Percentiles rank a stretch among this genome's conserved stretches.
Evolutionary conservation across 2,329 filamentous ascomycete species (phyloP).

Genomic region (Colletotrichum musae): DNA sequence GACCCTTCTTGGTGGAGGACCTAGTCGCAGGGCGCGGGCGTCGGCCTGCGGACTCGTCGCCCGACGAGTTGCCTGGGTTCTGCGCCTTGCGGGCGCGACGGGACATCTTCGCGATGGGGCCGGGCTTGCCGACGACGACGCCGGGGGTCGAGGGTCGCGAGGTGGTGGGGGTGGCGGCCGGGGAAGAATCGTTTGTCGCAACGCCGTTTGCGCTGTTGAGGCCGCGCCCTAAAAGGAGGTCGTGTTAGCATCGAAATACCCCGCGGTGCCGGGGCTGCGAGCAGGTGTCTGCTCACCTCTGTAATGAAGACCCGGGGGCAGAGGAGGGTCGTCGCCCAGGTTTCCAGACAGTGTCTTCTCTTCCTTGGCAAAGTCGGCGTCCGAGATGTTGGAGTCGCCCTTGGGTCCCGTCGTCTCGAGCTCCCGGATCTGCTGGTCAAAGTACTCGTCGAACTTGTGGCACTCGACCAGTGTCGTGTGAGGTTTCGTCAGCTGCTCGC

Average conservation of each 20-base stretch:
- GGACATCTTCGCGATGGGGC: slow-evolving; percentile 83
- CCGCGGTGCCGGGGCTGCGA: neutral
- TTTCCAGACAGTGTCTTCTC: slow-evolving; percentile 53
- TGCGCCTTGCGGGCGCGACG: slow-evolving; percentile 80
- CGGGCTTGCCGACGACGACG: slow-evolving; percentile 79
- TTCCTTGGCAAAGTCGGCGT: slow-evolving; percentile 49
- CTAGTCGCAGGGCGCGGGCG: slow-evolving; percentile 68
- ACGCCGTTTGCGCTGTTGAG: slow-evolving; percentile 49
- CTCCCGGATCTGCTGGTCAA: slow-evolving; percentile 91
- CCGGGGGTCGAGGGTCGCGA: slow-evolving; percentile 86
- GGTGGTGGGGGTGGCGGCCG: slow-evolving; percentile 78
- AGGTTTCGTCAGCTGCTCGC: slow-evolving; percentile 85
- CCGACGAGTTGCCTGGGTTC: slow-evolving; percentile 81
- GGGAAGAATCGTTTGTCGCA: slow-evolving; percentile 77
- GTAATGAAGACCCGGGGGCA: slow-evolving; percentile 40
- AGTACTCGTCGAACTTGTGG: slow-evolving; percentile 88
- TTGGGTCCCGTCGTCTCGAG: slow-evolving; percentile 73
- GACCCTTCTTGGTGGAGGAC: slow-evolving; percentile 82
- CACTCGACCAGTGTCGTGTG: slow-evolving; percentile 86
- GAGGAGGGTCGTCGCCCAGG: slow-evolving; percentile 56
- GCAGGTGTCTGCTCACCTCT: slow-evolving; percentile 31
- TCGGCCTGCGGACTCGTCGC: slow-evolving; percentile 79
- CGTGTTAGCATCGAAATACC: slow-evolving; percentile 13
- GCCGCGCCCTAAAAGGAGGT: slow-evolving; percentile 47
- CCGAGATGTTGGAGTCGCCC: slow-evolving; percentile 45